Evolutionary conservation across 805 yeast genomes (phyloP).

Genomic region (Yamadazyma nakazawae): DNA sequence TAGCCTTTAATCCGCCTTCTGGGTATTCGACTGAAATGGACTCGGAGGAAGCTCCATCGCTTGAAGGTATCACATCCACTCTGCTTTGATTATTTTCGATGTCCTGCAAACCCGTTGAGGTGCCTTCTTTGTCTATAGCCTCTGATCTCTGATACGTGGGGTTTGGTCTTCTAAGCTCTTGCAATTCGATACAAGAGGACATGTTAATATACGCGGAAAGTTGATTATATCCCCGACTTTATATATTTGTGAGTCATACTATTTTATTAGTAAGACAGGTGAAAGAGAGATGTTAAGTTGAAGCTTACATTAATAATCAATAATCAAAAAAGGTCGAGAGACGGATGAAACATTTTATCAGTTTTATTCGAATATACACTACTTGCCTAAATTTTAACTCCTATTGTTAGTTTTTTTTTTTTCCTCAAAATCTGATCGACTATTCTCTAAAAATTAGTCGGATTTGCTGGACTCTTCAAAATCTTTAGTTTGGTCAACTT

Average conservation of each 20-base stretch:
- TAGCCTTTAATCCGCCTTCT: slow-evolving; percentile 26
- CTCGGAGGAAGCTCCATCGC: not conserved
- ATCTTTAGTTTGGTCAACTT: slow-evolving; percentile 21
- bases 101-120: not conserved
- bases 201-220: not conserved
- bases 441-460: slow-evolving; percentile 5
- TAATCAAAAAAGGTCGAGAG: no score
- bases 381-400: no score
- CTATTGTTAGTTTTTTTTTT: no score
- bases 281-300: no score
- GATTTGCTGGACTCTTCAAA: slow-evolving; percentile 18
- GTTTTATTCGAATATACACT: no score
- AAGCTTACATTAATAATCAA: no score
- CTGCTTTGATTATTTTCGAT: not conserved
- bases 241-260: no score
- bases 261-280: no score
- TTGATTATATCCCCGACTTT: not conserved
- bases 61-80: not conserved
- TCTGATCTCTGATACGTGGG: not conserved
- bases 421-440: not conserved
- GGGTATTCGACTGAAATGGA: slow-evolving; percentile 13
- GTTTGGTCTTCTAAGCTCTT: not conserved
- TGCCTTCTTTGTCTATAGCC: not conserved
- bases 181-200: not conserved
- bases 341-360: no score